These are phyloP conservation scores for Solanum virginianum DNA, from an alignment of 257 asterid genomes.

Conservation along the genomic window DNA sequence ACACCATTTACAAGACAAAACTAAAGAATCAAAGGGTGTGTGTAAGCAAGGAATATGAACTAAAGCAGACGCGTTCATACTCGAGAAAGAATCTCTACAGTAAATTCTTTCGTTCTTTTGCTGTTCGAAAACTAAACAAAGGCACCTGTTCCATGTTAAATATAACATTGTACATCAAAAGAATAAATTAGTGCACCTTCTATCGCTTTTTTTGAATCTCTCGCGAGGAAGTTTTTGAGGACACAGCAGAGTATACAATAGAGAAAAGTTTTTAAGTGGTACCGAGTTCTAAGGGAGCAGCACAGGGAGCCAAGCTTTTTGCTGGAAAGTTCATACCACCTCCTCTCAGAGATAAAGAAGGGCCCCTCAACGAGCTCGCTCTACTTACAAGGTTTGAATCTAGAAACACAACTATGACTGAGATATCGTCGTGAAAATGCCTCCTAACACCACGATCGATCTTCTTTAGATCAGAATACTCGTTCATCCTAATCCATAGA, in stretches of 20 bases:
- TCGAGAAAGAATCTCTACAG: conserved; percentile 21
- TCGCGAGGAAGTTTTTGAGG: neutral
- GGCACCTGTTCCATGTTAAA: conserved; percentile 14
- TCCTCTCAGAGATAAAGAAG: conserved; percentile 23
- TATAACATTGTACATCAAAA: conserved; percentile 1
- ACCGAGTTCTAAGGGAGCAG: conserved; percentile 13
- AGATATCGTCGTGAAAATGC: conserved; percentile 41
- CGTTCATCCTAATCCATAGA: too few relatives aligned
- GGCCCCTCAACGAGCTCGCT: conserved; percentile 27
- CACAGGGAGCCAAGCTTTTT: conserved; percentile 24
- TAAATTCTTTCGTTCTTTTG: conserved; percentile 4
- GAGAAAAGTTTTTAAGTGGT: conserved; percentile 9
- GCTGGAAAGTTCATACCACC: conserved; percentile 21
- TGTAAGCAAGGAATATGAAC: neutral
- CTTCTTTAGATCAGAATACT: conserved; percentile 42
- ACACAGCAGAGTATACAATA: conserved; percentile 21
- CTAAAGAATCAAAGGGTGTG: neutral
- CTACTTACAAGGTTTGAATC: conserved; percentile 27
- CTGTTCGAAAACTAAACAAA: conserved; percentile 19
- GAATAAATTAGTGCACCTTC: conserved; percentile 28
- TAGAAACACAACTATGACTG: conserved; percentile 26
- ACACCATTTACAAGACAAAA: conserved; percentile 22
- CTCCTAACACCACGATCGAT: conserved; percentile 39
- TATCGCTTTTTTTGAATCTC: conserved; percentile 1
- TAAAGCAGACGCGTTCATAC: conserved; percentile 2